phyloP scores from a whole-genome alignment of 441 rosid genomes.

The Populus trichocarpa region DNA sequence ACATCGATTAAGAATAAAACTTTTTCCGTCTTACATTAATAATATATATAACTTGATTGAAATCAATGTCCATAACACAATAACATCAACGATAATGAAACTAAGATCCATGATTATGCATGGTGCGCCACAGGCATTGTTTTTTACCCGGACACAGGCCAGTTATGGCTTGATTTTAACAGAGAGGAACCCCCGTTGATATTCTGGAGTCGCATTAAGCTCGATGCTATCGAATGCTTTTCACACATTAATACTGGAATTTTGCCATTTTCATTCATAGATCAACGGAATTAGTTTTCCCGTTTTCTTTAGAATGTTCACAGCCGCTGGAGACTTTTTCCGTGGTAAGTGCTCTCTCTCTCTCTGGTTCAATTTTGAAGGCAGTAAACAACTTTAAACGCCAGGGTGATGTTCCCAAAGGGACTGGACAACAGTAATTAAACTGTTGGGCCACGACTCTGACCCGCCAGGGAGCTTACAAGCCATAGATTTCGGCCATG shows the following conservation, averaged over 20 bases:
- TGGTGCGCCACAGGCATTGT: background rate
- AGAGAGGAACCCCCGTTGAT: background rate
- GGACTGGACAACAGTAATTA: background rate
- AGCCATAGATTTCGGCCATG: background rate
- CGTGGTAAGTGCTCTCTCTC: background rate
- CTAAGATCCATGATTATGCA: background rate
- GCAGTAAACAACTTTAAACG: background rate
- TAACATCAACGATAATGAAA: background rate
- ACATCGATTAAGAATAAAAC: background rate
- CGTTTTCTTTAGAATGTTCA: no score
- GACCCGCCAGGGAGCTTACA: constrained; percentile 5
- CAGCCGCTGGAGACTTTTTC: background rate
- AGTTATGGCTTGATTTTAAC: background rate
- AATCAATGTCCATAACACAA: no score
- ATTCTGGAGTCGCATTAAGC: background rate
- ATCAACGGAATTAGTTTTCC: no score
- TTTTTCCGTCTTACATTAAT: background rate
- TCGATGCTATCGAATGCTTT: background rate
- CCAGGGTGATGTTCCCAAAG: background rate
- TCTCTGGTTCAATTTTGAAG: background rate
- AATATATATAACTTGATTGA: no score
- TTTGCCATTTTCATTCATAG: background rate
- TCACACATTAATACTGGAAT: background rate
- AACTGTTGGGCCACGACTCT: background rate
- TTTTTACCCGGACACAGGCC: no score